These are phyloP conservation scores for Daldinia sp. DNA, from an alignment of 2,329 filamentous ascomycete species.

Conservation along the genomic window DNA sequence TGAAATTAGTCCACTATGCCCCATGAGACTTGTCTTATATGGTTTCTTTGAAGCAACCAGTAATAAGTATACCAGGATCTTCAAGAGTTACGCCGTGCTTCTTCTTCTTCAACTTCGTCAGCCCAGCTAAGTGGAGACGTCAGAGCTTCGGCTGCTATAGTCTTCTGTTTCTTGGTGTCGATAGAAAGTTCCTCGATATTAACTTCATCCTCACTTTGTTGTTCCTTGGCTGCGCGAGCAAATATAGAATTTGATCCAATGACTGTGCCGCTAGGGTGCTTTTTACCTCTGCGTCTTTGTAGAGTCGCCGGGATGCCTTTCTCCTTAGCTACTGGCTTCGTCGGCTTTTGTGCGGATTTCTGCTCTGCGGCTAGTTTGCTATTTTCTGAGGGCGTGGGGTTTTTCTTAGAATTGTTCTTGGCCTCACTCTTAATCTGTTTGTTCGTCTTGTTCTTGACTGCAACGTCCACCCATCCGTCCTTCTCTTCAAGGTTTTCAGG, in stretches of 20 bases:
- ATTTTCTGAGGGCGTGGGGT: background rate
- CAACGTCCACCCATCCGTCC: slow-evolving; percentile 16
- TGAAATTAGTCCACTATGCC: slow-evolving; percentile 1
- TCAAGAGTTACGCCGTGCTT: background rate
- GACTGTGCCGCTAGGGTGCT: slow-evolving; percentile 15
- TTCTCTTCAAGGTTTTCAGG: background rate
- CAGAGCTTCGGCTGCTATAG: background rate
- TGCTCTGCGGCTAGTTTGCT: background rate
- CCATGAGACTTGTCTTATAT: background rate
- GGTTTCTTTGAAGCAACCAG: background rate
- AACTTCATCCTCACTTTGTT: background rate
- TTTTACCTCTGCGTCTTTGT: slow-evolving; percentile 4
- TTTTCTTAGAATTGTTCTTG: background rate
- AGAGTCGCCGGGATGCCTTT: background rate
- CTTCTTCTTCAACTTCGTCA: slow-evolving; percentile 9
- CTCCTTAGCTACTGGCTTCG: background rate
- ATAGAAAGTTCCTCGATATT: background rate
- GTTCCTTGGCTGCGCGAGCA: slow-evolving; percentile 13
- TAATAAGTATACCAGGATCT: background rate
- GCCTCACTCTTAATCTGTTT: slow-evolving; percentile 7
- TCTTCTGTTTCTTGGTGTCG: background rate
- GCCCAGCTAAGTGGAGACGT: background rate
- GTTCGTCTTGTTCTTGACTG: slow-evolving; percentile 5
- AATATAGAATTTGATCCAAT: slow-evolving; percentile 28
- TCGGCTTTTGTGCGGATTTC: background rate